phyloP scores from a whole-genome alignment of 108 stramenopile species.

The Skeletonema grethae region DNA sequence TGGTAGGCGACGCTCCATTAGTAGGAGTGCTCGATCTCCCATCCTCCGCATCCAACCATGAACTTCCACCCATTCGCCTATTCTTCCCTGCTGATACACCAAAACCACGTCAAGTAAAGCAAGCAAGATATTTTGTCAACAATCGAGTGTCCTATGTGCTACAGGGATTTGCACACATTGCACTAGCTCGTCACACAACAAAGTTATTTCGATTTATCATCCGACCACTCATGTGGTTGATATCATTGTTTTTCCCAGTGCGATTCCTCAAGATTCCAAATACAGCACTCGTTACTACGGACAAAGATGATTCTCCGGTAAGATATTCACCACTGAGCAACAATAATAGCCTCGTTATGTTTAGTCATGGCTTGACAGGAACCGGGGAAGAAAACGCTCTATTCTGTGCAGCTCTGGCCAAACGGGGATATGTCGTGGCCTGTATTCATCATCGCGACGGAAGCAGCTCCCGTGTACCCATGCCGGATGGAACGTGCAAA shows the following conservation, averaged over 20 bases:
- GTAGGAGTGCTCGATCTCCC: constrained; percentile 47
- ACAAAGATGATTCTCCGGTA: background rate
- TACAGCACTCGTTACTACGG: constrained; percentile 13
- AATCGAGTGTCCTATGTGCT: constrained; percentile 35
- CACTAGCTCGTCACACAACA: constrained; percentile 31
- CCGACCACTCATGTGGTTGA: constrained; percentile 30
- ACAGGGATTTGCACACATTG: constrained; percentile 35
- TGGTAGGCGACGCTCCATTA: constrained; percentile 35
- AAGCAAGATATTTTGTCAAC: constrained; percentile 28
- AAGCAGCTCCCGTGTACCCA: constrained; percentile 48
- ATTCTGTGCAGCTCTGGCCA: constrained; percentile 51
- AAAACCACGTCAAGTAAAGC: background rate
- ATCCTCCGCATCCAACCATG: background rate
- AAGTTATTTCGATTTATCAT: constrained; percentile 19
- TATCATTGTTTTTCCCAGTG: constrained; percentile 27
- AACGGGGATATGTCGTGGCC: constrained; percentile 56
- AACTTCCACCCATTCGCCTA: constrained; percentile 36
- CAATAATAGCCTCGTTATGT: constrained; percentile 47
- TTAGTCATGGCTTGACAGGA: constrained; percentile 65
- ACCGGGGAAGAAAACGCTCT: constrained; percentile 62
- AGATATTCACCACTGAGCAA: constrained; percentile 11
- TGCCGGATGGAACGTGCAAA: constrained; percentile 36
- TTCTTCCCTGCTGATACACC: constrained; percentile 35
- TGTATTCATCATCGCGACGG: constrained; percentile 64
- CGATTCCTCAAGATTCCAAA: constrained; percentile 38